Conservation (phyloP, 257 asterid genomes). For the Solanum neorickii region DNA sequence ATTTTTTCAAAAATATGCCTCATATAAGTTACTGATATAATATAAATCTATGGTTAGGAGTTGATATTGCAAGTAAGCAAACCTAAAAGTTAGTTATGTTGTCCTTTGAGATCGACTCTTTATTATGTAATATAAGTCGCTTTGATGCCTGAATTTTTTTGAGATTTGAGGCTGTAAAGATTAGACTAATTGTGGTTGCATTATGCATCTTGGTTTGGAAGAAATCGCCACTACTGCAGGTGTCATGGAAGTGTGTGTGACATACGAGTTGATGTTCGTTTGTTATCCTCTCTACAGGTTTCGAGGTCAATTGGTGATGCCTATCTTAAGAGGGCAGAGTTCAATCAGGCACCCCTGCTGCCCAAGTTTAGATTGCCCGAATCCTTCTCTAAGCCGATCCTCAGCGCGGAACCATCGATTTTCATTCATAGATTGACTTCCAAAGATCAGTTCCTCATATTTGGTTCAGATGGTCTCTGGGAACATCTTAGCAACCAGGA, state of each 20-base stretch:
- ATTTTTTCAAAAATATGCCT: neutral
- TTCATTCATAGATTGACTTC: conserved; percentile 49
- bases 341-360: conserved; percentile 64
- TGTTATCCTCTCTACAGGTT: conserved; percentile 30
- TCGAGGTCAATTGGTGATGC: conserved; percentile 96
- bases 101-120: neutral
- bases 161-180: neutral
- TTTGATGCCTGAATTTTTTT: neutral
- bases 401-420: conserved; percentile 75
- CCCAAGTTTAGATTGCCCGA: conserved; percentile 61
- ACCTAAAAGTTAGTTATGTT: neutral
- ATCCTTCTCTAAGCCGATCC: conserved; percentile 59
- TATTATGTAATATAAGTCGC: neutral
- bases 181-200: neutral
- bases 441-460: conserved; percentile 62
- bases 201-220: neutral
- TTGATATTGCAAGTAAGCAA: neutral
- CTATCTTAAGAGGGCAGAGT: conserved; percentile 75
- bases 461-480: conserved; percentile 98
- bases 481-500: conserved; percentile 95
- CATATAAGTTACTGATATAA: neutral
- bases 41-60: neutral
- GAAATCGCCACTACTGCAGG: neutral
- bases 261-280: neutral
- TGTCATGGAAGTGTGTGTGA: neutral